Conservation (phyloP, 352 stramenopile species). For the Pythium vanterpoolii region DNA sequence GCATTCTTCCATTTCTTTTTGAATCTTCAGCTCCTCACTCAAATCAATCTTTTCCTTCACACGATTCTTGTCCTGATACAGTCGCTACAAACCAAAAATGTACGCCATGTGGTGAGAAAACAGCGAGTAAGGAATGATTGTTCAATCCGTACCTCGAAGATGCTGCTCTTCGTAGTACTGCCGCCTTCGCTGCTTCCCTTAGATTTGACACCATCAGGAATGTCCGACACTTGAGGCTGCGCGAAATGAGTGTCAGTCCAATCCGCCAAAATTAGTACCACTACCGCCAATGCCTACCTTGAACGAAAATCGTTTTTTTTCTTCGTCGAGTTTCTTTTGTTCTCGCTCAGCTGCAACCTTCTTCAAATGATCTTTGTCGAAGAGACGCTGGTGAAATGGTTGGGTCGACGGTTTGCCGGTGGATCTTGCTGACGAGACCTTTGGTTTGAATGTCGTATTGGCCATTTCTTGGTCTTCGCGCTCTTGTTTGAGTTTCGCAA, state of each 20-base stretch:
- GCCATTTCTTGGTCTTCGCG: conserved; percentile 58
- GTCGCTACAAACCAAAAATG: conserved; percentile 35
- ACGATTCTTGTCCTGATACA: conserved; percentile 79
- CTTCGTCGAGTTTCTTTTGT: conserved; percentile 69
- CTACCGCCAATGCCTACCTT: conserved; percentile 43
- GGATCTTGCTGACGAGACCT: conserved; percentile 30
- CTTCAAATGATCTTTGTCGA: conserved; percentile 75
- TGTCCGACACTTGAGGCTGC: conserved; percentile 55
- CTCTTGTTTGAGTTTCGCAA: conserved; percentile 68
- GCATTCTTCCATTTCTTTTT: conserved; percentile 78
- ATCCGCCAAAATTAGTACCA: neutral
- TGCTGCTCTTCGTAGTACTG: conserved; percentile 62
- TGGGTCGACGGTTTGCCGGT: conserved; percentile 33
- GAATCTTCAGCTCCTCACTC: conserved; percentile 56
- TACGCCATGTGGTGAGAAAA: neutral
- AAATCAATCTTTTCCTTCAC: conserved; percentile 77
- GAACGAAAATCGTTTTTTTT: conserved; percentile 59
- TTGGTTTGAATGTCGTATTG: conserved; percentile 61
- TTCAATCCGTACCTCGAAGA: conserved; percentile 60
- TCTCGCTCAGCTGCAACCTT: conserved; percentile 60
- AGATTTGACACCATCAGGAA: conserved; percentile 51
- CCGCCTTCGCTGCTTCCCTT: conserved; percentile 51
- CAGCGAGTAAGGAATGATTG: neutral
- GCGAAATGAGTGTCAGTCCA: conserved; percentile 2
- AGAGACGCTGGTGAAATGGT: conserved; percentile 74